Evolutionary conservation across 192 early-diverging fungal genomes (phyloP).

Genomic region (Kickxella alabastrina): DNA sequence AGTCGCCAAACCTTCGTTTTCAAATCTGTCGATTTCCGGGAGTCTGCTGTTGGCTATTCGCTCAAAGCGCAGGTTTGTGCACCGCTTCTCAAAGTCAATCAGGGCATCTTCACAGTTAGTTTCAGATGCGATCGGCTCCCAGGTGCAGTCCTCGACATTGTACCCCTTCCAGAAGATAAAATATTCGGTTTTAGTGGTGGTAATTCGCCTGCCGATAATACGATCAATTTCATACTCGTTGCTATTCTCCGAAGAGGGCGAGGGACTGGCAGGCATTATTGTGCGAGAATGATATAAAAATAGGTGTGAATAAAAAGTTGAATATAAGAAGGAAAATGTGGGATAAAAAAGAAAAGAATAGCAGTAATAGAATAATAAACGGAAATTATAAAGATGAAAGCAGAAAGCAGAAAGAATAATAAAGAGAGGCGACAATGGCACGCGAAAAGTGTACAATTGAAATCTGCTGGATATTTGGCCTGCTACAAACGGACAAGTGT

Average conservation of each 20-base stretch:
- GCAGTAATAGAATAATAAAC: background rate
- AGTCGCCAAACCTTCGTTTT: constrained; percentile 31
- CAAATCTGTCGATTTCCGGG: constrained; percentile 15
- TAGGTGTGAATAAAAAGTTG: no score
- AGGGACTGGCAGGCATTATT: no score
- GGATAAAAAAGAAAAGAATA: background rate
- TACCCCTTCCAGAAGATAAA: constrained; percentile 26
- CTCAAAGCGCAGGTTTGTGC: constrained; percentile 12
- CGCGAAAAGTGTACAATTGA: no score
- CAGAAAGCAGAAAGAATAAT: background rate
- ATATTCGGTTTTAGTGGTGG: constrained; percentile 22
- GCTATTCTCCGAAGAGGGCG: background rate
- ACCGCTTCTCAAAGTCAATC: constrained; percentile 26
- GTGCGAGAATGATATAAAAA: no score
- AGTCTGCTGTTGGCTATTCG: background rate
- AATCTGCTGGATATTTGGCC: no score
- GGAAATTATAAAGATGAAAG: background rate
- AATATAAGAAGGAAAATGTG: background rate
- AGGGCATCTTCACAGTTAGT: constrained; percentile 9
- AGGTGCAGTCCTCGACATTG: constrained; percentile 12
- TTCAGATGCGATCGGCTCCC: constrained; percentile 9
- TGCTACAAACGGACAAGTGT: no score
- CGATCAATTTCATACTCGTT: constrained; percentile 31
- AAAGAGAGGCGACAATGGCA: no score
- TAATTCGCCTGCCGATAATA: constrained; percentile 36